Evolutionary conservation across 192 early-diverging fungal species (phyloP).

Genomic region (Linnemannia schmuckeri): DNA sequence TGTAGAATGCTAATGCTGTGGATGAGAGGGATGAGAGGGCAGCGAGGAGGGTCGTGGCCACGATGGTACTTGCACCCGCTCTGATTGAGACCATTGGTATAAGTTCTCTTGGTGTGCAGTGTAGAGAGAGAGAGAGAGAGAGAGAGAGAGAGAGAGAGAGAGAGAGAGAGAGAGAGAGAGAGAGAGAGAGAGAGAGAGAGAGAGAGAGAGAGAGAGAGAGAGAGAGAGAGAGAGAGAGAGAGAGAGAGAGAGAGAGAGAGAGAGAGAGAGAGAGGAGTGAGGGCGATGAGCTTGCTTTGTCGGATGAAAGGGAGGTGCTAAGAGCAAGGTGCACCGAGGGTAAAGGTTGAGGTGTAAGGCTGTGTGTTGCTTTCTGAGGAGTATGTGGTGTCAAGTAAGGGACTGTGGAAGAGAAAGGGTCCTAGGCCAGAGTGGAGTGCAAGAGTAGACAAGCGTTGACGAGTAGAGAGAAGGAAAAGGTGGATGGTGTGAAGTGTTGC

Average conservation of each 20-base stretch:
- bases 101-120: neutral
- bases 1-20: conserved; percentile 38
- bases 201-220: neutral
- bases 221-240: neutral
- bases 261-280: neutral
- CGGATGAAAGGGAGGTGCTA: neutral
- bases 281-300: neutral
- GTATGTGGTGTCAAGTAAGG: no score
- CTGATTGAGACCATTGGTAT: conserved; percentile 30
- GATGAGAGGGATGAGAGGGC: conserved; percentile 28
- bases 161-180: neutral
- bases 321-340: neutral
- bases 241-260: neutral
- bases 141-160: neutral
- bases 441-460: neutral
- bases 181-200: neutral
- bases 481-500: neutral
- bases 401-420: no score
- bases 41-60: conserved; percentile 22
- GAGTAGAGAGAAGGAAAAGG: neutral
- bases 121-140: neutral
- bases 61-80: conserved; percentile 7
- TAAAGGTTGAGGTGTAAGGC: no score
- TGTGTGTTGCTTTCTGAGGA: no score
- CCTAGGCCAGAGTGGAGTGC: no score